phyloP scores from a whole-genome alignment of 208 protist species.

The Leishmania braziliensis region DNA sequence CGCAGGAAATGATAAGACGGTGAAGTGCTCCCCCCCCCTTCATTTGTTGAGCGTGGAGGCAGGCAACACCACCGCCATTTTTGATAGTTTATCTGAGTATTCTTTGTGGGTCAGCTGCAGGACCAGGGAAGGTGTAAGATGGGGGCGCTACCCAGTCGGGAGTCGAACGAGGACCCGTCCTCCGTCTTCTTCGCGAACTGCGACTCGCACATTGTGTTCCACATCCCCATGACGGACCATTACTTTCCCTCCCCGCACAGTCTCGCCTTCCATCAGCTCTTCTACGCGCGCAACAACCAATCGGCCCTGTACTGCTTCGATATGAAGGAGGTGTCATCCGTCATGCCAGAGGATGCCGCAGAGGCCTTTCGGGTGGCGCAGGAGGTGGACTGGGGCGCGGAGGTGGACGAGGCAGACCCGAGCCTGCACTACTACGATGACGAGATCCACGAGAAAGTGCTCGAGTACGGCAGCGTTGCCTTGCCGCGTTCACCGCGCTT shows the following conservation, averaged over 20 bases:
- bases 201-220: conserved; percentile 41
- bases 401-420: conserved; percentile 43
- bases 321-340: too few relatives aligned
- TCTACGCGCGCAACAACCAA: conserved; percentile 45
- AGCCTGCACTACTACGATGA: conserved; percentile 44
- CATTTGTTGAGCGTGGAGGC: too few relatives aligned
- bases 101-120: too few relatives aligned
- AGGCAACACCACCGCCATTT: too few relatives aligned
- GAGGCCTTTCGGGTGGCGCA: conserved; percentile 33
- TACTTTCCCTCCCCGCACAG: conserved; percentile 47
- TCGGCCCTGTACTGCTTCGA: conserved; percentile 65
- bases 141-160: conserved; percentile 59
- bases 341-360: background rate
- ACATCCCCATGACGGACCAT: conserved; percentile 57
- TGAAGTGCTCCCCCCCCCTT: conserved; percentile 49
- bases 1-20: conserved; percentile 80
- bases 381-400: conserved; percentile 38
- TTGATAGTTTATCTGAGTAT: too few relatives aligned
- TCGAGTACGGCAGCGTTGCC: conserved; percentile 1
- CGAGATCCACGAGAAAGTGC: conserved; percentile 23
- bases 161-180: conserved; percentile 56
- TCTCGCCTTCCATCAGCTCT: conserved; percentile 62
- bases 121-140: conserved; percentile 17
- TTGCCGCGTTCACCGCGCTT: background rate
- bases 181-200: conserved; percentile 48